Conservation (phyloP, 2,329 filamentous ascomycete genomes). For the Ilyonectria robusta region DNA sequence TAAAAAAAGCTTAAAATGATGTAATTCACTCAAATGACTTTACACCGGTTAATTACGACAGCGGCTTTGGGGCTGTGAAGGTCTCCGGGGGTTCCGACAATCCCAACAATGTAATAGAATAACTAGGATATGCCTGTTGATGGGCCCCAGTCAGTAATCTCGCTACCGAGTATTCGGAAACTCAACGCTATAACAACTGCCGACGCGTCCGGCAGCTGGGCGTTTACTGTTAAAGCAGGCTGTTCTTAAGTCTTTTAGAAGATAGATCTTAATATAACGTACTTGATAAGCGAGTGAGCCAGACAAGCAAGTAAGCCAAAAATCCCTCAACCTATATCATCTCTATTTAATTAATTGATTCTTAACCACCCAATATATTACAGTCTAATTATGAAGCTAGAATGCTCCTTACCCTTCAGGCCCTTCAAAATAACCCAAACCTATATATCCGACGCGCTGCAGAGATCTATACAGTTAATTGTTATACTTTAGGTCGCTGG, state of each 20-base stretch:
- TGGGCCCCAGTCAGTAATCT: not conserved
- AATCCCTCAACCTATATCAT: too few relatives aligned
- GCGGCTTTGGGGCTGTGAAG: not conserved
- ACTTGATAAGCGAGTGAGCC: too few relatives aligned
- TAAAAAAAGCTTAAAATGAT: conserved; percentile 18
- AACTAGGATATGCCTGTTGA: not conserved
- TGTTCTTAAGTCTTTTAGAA: not conserved
- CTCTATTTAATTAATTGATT: too few relatives aligned
- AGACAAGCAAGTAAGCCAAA: too few relatives aligned
- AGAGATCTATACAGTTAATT: too few relatives aligned
- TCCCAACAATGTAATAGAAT: too few relatives aligned
- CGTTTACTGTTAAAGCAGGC: not conserved
- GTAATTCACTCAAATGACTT: not conserved
- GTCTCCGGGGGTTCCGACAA: not conserved
- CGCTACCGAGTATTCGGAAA: not conserved
- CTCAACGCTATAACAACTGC: not conserved
- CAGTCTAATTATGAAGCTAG: too few relatives aligned
- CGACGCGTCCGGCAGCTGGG: not conserved
- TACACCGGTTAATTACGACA: not conserved
- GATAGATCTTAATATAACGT: not conserved
- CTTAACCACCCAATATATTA: too few relatives aligned
- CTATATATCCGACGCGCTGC: too few relatives aligned
- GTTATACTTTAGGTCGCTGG: too few relatives aligned
- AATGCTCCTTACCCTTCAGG: too few relatives aligned
- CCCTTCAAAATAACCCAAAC: too few relatives aligned